Evolutionary conservation across 2,329 filamentous ascomycete species (phyloP).

Genomic region (Teratosphaeria nubilosa): DNA sequence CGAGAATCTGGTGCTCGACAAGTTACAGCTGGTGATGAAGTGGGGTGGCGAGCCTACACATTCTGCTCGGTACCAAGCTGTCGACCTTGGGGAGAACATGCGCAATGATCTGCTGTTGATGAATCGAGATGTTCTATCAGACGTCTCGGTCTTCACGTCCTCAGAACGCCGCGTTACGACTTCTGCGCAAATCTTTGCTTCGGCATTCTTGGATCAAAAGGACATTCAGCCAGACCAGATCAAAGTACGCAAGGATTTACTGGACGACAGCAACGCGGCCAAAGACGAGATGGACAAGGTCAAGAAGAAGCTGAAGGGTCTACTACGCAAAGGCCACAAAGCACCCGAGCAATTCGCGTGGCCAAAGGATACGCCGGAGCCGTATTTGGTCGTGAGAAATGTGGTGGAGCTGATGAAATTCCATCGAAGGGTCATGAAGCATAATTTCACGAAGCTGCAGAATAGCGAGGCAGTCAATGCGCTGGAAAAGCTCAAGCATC

Average conservation of each 20-base stretch:
- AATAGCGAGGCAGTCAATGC: constrained; percentile 53
- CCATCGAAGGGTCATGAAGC: constrained; percentile 85
- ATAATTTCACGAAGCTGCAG: constrained; percentile 75
- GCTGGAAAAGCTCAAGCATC: constrained; percentile 41
- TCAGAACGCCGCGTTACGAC: constrained; percentile 91
- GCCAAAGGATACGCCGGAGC: constrained; percentile 85
- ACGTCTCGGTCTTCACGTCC: constrained; percentile 90
- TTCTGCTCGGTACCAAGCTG: constrained; percentile 88
- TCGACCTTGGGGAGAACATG: constrained; percentile 92
- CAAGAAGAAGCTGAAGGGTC: constrained; percentile 95
- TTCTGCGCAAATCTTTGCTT: constrained; percentile 91
- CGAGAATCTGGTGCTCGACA: constrained; percentile 86
- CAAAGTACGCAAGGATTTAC: constrained; percentile 79
- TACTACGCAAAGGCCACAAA: constrained; percentile 84
- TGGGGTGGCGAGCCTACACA: constrained; percentile 98
- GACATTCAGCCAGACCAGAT: constrained; percentile 80
- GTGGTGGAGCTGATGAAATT: constrained; percentile 98
- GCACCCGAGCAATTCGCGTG: constrained; percentile 95
- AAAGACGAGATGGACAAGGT: constrained; percentile 99
- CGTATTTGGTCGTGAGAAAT: constrained; percentile 80
- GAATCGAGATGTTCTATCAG: constrained; percentile 83
- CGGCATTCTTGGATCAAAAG: constrained; percentile 77
- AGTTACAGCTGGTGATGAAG: constrained; percentile 94
- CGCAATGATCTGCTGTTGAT: constrained; percentile 86
- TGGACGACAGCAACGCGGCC: constrained; percentile 95